These are phyloP conservation scores for Ceriops zippeliana DNA, from an alignment of 345 rosid species.

Conservation along the genomic window DNA sequence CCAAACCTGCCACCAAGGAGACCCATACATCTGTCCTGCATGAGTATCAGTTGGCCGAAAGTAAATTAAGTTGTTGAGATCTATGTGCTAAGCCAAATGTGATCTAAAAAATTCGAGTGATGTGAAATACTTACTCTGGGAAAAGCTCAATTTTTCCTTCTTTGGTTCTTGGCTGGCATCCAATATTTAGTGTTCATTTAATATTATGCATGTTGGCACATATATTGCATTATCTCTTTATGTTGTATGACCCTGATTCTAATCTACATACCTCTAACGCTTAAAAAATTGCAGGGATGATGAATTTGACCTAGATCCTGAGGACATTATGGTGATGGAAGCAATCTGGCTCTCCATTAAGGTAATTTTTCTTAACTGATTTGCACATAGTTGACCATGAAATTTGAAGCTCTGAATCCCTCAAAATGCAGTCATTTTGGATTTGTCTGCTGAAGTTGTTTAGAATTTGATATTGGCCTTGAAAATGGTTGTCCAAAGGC, in stretches of 20 bases:
- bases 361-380: slow-evolving; percentile 31
- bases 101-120: too few species aligned
- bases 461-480: too few species aligned
- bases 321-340: slow-evolving; percentile 95
- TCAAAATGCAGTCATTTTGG: too few species aligned
- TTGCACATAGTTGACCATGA: background rate
- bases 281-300: slow-evolving; percentile 55
- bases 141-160: background rate
- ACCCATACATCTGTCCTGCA: too few species aligned
- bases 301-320: slow-evolving; percentile 92
- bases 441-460: too few species aligned
- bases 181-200: too few species aligned
- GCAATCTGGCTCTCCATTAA: slow-evolving; percentile 97
- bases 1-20: too few species aligned
- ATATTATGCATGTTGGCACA: too few species aligned
- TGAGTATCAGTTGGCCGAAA: background rate
- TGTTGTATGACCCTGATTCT: too few species aligned
- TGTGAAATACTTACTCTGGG: background rate
- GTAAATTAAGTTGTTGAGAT: background rate
- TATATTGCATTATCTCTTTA: too few species aligned
- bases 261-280: slow-evolving; percentile 2
- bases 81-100: background rate
- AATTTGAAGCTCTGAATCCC: background rate
- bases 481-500: too few species aligned
- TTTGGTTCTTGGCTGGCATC: too few species aligned